Conservation (phyloP, 352 stramenopile species). For the Phytophthora palmivora region DNA sequence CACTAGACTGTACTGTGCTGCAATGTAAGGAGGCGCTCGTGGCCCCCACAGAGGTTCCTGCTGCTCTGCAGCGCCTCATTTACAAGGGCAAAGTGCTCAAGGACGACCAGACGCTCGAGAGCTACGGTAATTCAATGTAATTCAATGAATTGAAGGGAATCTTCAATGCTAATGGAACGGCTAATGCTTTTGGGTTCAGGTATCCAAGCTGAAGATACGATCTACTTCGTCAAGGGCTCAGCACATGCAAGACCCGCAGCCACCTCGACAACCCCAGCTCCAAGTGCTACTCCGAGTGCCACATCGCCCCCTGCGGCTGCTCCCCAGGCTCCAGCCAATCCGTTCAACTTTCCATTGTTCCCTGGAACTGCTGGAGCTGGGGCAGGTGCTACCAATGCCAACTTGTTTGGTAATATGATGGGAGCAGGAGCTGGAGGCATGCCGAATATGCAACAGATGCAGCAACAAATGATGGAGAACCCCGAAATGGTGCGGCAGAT, state of each 20-base stretch:
- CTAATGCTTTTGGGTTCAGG: constrained; percentile 36
- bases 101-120: constrained; percentile 84
- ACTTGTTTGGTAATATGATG: constrained; percentile 70
- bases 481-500: constrained; percentile 90
- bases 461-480: constrained; percentile 92
- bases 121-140: constrained; percentile 65
- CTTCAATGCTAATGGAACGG: background rate
- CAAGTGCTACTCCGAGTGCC: constrained; percentile 12
- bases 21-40: constrained; percentile 85
- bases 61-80: constrained; percentile 87
- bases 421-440: constrained; percentile 44
- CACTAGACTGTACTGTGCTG: constrained; percentile 72
- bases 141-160: background rate
- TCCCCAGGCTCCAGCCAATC: constrained; percentile 35
- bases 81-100: constrained; percentile 93
- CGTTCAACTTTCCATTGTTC: constrained; percentile 66
- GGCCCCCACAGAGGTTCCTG: constrained; percentile 67
- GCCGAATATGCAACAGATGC: constrained; percentile 79
- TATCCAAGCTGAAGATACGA: constrained; percentile 80
- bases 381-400: constrained; percentile 28
- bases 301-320: constrained; percentile 20
- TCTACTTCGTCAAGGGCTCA: constrained; percentile 88
- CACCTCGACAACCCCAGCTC: constrained; percentile 24
- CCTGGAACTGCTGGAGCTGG: constrained; percentile 28
- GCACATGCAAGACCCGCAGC: constrained; percentile 31